These are phyloP conservation scores for Sungouiozyma ichnusensis DNA, from an alignment of 805 yeast species.

Conservation along the genomic window DNA sequence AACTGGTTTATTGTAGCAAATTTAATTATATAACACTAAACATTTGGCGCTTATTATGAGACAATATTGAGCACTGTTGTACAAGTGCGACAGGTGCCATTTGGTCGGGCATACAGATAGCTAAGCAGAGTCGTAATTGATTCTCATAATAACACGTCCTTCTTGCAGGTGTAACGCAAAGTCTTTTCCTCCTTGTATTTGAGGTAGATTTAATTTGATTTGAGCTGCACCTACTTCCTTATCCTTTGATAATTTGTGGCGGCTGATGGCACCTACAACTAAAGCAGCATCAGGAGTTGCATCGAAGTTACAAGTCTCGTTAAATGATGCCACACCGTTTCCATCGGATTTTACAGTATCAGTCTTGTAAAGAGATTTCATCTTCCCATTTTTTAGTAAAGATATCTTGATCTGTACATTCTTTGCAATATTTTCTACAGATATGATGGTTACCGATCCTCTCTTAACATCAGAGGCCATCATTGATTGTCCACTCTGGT, in stretches of 20 bases:
- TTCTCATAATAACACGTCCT: conserved; percentile 23
- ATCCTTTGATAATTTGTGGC: conserved; percentile 65
- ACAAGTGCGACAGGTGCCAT: no score
- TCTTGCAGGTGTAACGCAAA: conserved; percentile 22
- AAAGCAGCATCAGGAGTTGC: conserved; percentile 53
- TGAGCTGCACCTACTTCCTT: conserved; percentile 51
- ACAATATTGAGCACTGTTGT: background rate
- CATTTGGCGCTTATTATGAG: no score
- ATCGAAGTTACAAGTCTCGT: conserved; percentile 58
- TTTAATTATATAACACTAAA: no score
- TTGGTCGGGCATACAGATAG: conserved; percentile 6
- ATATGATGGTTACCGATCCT: conserved; percentile 36
- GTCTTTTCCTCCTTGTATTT: conserved; percentile 23
- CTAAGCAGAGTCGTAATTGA: conserved; percentile 14
- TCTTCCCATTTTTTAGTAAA: conserved; percentile 35
- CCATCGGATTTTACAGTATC: conserved; percentile 41
- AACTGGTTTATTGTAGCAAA: no score
- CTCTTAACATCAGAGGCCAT: background rate
- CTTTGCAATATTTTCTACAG: conserved; percentile 35
- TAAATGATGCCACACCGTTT: conserved; percentile 40
- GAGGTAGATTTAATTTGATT: conserved; percentile 38
- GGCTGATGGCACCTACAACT: conserved; percentile 50
- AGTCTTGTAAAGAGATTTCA: conserved; percentile 56
- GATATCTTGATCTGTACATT: conserved; percentile 44
- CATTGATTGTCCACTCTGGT: background rate